phyloP scores from a whole-genome alignment of 139 green algal genomes.

The Diplosphaera chodatii region DNA sequence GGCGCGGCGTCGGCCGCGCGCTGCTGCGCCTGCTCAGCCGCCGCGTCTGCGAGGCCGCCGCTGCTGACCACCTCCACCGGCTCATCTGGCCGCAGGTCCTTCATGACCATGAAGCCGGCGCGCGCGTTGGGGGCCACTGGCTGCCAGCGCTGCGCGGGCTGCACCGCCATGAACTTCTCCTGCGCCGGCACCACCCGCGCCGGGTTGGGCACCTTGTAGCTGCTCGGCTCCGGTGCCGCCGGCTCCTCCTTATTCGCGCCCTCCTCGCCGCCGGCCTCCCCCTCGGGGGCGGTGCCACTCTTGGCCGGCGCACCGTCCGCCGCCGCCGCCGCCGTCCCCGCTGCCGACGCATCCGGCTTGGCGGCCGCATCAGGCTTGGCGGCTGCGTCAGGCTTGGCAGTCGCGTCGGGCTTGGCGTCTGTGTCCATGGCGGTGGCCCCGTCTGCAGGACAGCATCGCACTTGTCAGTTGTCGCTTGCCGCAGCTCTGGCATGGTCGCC shows the following conservation, averaged over 20 bases:
- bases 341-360: too few species aligned
- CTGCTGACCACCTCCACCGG: conserved; percentile 29
- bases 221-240: conserved; percentile 59
- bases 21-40: conserved; percentile 11
- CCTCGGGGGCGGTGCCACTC: background rate
- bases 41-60: conserved; percentile 23
- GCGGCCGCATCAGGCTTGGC: too few species aligned
- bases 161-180: conserved; percentile 21
- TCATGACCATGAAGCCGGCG: conserved; percentile 63
- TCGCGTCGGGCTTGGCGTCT: conserved; percentile 1
- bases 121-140: conserved; percentile 21
- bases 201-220: conserved; percentile 73
- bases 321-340: background rate
- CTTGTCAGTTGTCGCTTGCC: too few species aligned
- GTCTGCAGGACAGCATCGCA: background rate
- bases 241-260: conserved; percentile 15
- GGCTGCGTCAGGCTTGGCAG: too few species aligned
- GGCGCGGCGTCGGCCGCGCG: conserved; percentile 8
- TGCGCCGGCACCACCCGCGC: conserved; percentile 70
- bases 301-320: conserved; percentile 5
- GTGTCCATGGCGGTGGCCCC: conserved; percentile 25
- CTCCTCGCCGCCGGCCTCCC: background rate
- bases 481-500: too few species aligned
- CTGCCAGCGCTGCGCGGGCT: conserved; percentile 17
- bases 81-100: conserved; percentile 39